Evolutionary conservation across 129 eudicot species (phyloP).

Genomic region (Silybum marianum): DNA sequence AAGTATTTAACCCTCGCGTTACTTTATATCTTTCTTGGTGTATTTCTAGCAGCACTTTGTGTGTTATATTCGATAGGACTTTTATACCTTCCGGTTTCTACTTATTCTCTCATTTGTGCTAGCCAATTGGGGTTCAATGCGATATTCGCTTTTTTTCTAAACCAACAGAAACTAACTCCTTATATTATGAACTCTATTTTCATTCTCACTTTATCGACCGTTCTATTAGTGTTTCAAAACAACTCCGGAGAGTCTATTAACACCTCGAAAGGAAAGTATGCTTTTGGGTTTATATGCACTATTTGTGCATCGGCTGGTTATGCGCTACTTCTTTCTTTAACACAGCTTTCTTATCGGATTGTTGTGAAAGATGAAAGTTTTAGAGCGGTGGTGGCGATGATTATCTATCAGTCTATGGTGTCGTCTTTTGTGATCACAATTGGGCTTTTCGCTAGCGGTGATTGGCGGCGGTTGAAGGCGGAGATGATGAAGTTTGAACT

Average conservation of each 20-base stretch:
- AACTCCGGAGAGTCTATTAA: not conserved
- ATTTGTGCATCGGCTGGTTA: not conserved
- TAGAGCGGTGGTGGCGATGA: conserved; percentile 3
- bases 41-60: conserved; percentile 20
- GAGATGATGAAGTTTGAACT: conserved; percentile 6
- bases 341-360: not conserved
- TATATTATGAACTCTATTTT: conserved; percentile 36
- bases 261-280: not conserved
- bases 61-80: conserved; percentile 43
- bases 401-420: not conserved
- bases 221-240: not conserved
- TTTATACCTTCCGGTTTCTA: conserved; percentile 42
- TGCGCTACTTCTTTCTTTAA: not conserved
- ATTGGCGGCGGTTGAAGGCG: not conserved
- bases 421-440: not conserved
- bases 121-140: conserved; percentile 47
- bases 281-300: conserved; percentile 1
- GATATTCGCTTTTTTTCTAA: conserved; percentile 33
- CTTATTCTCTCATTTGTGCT: conserved; percentile 41
- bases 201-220: conserved; percentile 34
- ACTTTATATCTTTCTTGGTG: conserved; percentile 29
- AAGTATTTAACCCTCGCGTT: not conserved
- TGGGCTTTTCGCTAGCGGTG: not conserved
- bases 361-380: not conserved
- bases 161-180: conserved; percentile 37